phyloP scores from a whole-genome alignment of 2,329 filamentous ascomycete species.

The Aspergillus chevalieri region DNA sequence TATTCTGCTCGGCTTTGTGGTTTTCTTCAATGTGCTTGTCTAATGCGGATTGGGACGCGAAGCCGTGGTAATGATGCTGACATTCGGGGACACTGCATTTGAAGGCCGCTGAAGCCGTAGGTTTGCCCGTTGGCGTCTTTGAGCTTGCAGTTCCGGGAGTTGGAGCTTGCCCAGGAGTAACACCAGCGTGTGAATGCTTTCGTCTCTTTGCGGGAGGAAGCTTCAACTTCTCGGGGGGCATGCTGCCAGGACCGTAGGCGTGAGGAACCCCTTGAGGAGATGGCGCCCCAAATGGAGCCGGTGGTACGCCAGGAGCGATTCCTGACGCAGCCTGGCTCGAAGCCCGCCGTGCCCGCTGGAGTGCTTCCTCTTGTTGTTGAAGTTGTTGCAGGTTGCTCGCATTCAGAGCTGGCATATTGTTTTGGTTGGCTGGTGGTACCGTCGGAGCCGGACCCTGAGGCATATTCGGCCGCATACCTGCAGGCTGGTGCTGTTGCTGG shows the following conservation, averaged over 20 bases:
- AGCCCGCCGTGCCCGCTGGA: slow-evolving; percentile 32
- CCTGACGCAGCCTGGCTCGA: slow-evolving; percentile 39
- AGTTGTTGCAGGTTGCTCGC: slow-evolving; percentile 43
- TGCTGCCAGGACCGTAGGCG: slow-evolving; percentile 47
- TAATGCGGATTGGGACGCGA: slow-evolving; percentile 49
- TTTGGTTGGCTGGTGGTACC: slow-evolving; percentile 16
- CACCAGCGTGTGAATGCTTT: slow-evolving; percentile 45
- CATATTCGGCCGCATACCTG: slow-evolving; percentile 17
- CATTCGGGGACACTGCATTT: slow-evolving; percentile 50
- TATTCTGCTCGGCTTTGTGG: slow-evolving; percentile 45
- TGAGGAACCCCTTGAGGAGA: slow-evolving; percentile 54
- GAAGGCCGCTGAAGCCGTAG: slow-evolving; percentile 40
- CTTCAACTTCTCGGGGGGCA: slow-evolving; percentile 53
- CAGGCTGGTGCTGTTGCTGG: slow-evolving; percentile 23
- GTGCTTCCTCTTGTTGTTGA: slow-evolving; percentile 42
- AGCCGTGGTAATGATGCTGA: slow-evolving; percentile 49
- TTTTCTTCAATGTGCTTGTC: slow-evolving; percentile 49
- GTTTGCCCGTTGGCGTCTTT: slow-evolving; percentile 25
- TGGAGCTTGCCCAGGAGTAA: slow-evolving; percentile 20
- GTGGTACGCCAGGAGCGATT: slow-evolving; percentile 43
- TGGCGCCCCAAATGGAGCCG: slow-evolving; percentile 49
- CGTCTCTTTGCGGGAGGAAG: slow-evolving; percentile 53
- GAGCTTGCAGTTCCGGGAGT: slow-evolving; percentile 19
- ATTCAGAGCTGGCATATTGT: slow-evolving; percentile 33
- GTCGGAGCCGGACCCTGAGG: slow-evolving; percentile 14